Evolutionary conservation across 371 early-diverging fungal genomes (phyloP), one percentile per base, ranked within the genome.

Genomic region (Rhizopus sp.): DNA sequence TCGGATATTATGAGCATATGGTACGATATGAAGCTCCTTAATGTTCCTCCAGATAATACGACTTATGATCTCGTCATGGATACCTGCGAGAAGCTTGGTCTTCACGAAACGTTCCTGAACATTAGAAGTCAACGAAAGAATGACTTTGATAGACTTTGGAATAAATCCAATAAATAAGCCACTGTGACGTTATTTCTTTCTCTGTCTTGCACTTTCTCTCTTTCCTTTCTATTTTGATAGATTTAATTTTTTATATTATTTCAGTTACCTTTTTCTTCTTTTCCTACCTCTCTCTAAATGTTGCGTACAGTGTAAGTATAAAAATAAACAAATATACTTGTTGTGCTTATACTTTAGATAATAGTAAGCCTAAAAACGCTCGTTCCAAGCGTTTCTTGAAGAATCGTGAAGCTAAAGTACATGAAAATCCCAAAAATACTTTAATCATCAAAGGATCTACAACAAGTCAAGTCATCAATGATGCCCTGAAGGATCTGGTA

Each of bases 401-500:
- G 66, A 90, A 93, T 68, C 82, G 93, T 40, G 96, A 93, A 69
- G 87, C 99, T 35, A 91, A 95, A 76, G 84, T 92, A 1, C 81
- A 87, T 33, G 99, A 98, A 71, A 93, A 93, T 66, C 84, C 88
- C 39, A 98, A 98, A 75, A 87, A 88, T 12, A 88, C 94, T 40
- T 76, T 99, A 34, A 89, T 96, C 65, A 75, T 98, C 33, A 85
- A 89, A 59, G 93, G 94, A 57, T 90, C 90, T 52, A 87, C 84
- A n/a, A 93, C 98, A 33, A 91, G 89, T 60, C 87, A 92, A 65
- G 74, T 91, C 8, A 86, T 93, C 39, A 87, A 82, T 53, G 87
- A 89, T 69, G 93, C 93, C 7, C 81, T 97, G 39, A 83, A 87
- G 49, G 96, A 98, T 71, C 81, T 98, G 72, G 94, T 94, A 83